Evolutionary conservation across 176 grass and related monocot genomes (phyloP), one percentile per base, ranked within the genome.

Genomic region (Themeda triandra): DNA sequence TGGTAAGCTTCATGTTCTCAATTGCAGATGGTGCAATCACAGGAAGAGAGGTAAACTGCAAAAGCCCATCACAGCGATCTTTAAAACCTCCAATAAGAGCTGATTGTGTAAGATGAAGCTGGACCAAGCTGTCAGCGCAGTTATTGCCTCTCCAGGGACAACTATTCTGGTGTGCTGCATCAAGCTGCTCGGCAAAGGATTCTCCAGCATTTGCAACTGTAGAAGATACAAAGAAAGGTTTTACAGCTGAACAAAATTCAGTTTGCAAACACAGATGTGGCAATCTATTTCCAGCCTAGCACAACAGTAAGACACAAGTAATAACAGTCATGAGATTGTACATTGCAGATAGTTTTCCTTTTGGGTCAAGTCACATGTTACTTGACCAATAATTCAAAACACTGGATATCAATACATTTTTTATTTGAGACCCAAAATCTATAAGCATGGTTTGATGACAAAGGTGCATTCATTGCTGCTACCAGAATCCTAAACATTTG

Each of bases 131-230:
- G 75, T 96, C 96, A 71, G 89, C 89, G 84, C 96, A 99, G 83
- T 91, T 92, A 88, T 90, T 99, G 48, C 96, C 86, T 87, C 87
- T 95, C 96, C 96, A 99, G 42, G 96, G 91, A 71, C 96, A 99
- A 69, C 29, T 91, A 58, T 78, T 85, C 28, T 81, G 80, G 69
- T 99, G 96, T 39, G 91, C 82, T 48, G 75, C 89, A 87, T 99
- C 89, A 64, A 99, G 91, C 83, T 92, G 85, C 73, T 86, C 89
- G 18, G 85, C 85, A 92, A 95, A 95, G 80, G 76, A 85, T 89
- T 94, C 90, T 86, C 87, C 90, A 56, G 90, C 90, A 84, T 73
- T 88, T 71, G 89, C 82, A 87, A 89, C 95, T 97, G 83, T 63
- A 84, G 19, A 90, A 94, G 63, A 91, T 41, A 86, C 6, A 87